These are phyloP conservation scores for Immersiporthe knoxdaviesiana DNA, from an alignment of 2,329 filamentous ascomycete species.

Conservation along the genomic window DNA sequence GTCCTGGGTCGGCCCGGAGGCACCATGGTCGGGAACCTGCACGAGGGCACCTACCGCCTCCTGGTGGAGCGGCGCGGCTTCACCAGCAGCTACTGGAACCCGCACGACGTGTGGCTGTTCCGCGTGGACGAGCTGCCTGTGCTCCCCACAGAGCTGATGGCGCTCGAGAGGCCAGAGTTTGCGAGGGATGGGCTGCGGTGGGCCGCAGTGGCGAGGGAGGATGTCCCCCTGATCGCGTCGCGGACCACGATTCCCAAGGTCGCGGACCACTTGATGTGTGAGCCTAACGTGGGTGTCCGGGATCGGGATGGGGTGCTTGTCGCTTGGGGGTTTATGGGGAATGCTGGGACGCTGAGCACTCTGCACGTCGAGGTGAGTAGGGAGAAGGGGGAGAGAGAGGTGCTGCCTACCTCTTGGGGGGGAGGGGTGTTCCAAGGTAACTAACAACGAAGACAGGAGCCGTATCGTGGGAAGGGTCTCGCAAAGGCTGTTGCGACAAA, in stretches of 20 bases:
- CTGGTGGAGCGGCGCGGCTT: constrained; percentile 37
- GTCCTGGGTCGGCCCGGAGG: constrained; percentile 33
- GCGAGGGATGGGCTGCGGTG: constrained; percentile 57
- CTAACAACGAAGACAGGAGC: constrained; percentile 47
- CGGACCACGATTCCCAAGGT: constrained; percentile 61
- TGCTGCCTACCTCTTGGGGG: background rate
- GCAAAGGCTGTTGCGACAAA: constrained; percentile 64
- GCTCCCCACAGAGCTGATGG: constrained; percentile 24
- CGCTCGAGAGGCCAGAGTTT: constrained; percentile 25
- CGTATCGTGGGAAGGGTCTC: constrained; percentile 63
- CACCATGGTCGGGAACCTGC: constrained; percentile 44
- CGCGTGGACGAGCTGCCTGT: constrained; percentile 48
- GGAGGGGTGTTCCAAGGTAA: too few relatives aligned
- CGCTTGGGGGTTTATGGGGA: constrained; percentile 66
- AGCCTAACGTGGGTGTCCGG: constrained; percentile 54
- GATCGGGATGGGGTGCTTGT: constrained; percentile 52
- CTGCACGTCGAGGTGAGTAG: constrained; percentile 35
- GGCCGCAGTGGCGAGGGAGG: constrained; percentile 53
- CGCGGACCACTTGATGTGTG: constrained; percentile 47
- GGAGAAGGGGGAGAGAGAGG: background rate
- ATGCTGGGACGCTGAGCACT: constrained; percentile 35
- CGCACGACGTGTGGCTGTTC: constrained; percentile 64
- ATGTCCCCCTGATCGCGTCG: constrained; percentile 59
- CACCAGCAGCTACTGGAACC: constrained; percentile 39
- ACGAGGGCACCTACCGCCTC: constrained; percentile 33